phyloP scores from a whole-genome alignment of 2,329 filamentous ascomycete species.

The Scorias spongiosa region DNA sequence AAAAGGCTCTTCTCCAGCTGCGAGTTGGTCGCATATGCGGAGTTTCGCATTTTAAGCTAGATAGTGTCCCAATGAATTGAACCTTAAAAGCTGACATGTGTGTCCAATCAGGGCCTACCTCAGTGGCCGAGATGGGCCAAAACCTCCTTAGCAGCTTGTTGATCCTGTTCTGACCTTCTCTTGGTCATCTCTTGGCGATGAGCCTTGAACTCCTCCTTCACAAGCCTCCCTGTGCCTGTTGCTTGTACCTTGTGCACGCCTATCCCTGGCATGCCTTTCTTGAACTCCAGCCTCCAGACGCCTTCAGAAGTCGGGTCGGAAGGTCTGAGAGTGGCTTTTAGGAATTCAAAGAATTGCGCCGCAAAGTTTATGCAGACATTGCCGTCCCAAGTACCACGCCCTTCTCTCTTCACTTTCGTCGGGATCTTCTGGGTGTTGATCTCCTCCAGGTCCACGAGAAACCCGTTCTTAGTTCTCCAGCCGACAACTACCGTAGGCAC shows the following conservation, averaged over 20 bases:
- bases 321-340: constrained; percentile 33
- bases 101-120: background rate
- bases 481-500: constrained; percentile 87
- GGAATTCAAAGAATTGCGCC: constrained; percentile 49
- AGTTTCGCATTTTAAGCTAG: too few relatives aligned
- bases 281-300: constrained; percentile 65
- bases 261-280: constrained; percentile 45
- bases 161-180: background rate
- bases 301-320: constrained; percentile 37
- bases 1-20: too few relatives aligned
- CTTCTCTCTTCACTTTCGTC: constrained; percentile 47
- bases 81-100: too few relatives aligned
- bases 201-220: constrained; percentile 62
- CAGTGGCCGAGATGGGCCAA: background rate
- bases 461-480: constrained; percentile 60
- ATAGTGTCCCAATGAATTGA: too few relatives aligned
- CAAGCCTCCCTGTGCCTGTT: constrained; percentile 57
- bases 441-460: constrained; percentile 58
- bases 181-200: constrained; percentile 37
- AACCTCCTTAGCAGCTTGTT: background rate
- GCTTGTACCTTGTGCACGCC: constrained; percentile 62
- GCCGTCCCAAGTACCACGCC: constrained; percentile 67
- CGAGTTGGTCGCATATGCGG: too few relatives aligned
- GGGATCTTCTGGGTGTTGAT: constrained; percentile 70
- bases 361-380: constrained; percentile 91